Percentiles rank a stretch among this genome's conserved stretches.
Conservation (phyloP, 2,329 filamentous ascomycete genomes). For the Xylaria polymorpha region DNA sequence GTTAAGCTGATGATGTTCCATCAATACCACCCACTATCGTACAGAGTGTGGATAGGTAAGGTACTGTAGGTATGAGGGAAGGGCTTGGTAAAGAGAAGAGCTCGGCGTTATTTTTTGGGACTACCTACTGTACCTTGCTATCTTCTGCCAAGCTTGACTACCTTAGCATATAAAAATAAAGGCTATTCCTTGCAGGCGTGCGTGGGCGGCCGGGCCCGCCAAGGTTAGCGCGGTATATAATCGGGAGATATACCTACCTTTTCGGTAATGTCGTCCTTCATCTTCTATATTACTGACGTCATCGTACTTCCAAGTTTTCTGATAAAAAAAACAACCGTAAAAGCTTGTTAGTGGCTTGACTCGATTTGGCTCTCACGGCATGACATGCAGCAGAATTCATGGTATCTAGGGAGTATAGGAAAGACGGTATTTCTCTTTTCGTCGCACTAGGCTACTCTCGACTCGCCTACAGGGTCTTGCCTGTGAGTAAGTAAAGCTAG, state of each 20-base stretch:
- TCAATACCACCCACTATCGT: neutral
- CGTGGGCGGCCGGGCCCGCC: conserved; percentile 7
- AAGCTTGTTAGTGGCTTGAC: neutral
- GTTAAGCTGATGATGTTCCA: conserved; percentile 6
- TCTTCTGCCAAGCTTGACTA: neutral
- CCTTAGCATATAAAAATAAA: conserved; percentile 6
- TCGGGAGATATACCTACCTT: neutral
- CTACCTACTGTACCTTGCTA: neutral
- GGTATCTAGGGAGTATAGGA: neutral
- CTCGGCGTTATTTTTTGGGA: conserved; percentile 14
- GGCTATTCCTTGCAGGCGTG: neutral
- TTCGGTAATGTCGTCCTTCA: neutral
- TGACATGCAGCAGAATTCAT: neutral
- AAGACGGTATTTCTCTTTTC: conserved; percentile 1
- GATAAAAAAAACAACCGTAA: neutral
- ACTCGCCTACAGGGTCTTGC: neutral
- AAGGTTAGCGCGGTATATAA: conserved; percentile 8
- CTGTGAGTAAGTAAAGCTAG: neutral
- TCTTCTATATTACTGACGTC: conserved; percentile 1
- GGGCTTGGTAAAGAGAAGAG: neutral
- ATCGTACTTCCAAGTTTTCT: conserved; percentile 4
- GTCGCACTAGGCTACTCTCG: neutral
- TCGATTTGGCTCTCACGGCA: neutral
- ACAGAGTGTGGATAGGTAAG: no score
- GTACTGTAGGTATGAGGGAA: neutral